Evolutionary conservation across 139 green algal genomes (phyloP).

Genomic region (Limnomonas spitsbergensis): DNA sequence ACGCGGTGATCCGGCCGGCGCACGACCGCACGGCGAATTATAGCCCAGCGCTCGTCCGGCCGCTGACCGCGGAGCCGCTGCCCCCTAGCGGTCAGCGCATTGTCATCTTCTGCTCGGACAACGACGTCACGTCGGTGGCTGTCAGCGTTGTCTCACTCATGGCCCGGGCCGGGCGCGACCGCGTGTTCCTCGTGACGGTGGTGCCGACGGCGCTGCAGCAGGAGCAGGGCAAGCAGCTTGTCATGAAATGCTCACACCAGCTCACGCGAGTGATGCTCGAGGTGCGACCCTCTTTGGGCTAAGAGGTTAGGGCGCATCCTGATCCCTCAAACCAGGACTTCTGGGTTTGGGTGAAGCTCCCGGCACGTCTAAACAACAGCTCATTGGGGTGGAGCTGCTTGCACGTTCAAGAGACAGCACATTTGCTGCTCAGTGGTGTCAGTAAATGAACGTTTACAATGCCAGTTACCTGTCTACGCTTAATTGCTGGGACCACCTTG

Average conservation of each 20-base stretch:
- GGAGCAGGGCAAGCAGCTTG: conserved; percentile 19
- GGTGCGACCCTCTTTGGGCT: too few relatives aligned
- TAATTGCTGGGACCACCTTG: too few relatives aligned
- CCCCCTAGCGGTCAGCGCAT: conserved; percentile 15
- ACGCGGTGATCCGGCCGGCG: not conserved
- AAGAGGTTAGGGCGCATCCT: not conserved
- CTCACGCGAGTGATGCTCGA: not conserved
- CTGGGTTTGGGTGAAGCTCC: too few relatives aligned
- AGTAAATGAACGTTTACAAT: too few relatives aligned
- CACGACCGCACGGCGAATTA: not conserved
- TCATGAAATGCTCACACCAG: conserved; percentile 26
- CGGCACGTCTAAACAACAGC: too few relatives aligned
- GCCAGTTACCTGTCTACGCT: too few relatives aligned
- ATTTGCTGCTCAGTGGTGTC: too few relatives aligned
- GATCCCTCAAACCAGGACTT: too few relatives aligned
- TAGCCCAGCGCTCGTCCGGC: too few relatives aligned
- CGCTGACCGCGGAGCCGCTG: not conserved
- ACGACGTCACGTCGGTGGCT: conserved; percentile 33
- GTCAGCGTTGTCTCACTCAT: conserved; percentile 32
- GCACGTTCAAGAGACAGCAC: too few relatives aligned
- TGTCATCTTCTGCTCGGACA: conserved; percentile 24
- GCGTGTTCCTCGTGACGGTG: conserved; percentile 28
- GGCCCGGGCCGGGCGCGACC: conserved; percentile 24
- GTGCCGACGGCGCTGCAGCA: conserved; percentile 23
- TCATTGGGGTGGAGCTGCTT: too few relatives aligned